phyloP scores from a whole-genome alignment of 257 asterid species.

The Knoxia roxburghii region DNA sequence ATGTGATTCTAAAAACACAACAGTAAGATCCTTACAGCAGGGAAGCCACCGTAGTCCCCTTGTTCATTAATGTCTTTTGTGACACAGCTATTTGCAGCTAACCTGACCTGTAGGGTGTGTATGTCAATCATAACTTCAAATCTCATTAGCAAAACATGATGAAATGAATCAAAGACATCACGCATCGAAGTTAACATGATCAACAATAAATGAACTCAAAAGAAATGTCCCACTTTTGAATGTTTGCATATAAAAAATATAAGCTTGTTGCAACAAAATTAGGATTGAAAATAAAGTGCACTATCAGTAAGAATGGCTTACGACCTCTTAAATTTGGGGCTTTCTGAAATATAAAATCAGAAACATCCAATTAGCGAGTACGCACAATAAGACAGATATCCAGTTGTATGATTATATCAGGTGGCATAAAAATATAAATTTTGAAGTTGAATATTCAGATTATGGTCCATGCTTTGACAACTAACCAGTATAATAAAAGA shows the following conservation, averaged over 20 bases:
- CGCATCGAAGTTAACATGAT: not conserved
- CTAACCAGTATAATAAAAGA: not conserved
- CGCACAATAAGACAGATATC: not conserved
- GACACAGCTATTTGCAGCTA: conserved; percentile 83
- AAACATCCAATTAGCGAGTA: not conserved
- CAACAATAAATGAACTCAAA: not conserved
- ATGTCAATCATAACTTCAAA: not conserved
- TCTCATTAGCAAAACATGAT: not conserved
- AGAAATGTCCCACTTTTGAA: not conserved
- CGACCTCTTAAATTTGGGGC: not conserved
- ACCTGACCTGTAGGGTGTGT: conserved; percentile 54
- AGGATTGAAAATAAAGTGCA: not conserved
- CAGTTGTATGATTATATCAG: not conserved
- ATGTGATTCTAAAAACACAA: conserved; percentile 10
- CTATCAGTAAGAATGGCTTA: not conserved
- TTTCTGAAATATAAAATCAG: not conserved
- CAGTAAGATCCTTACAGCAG: conserved; percentile 65
- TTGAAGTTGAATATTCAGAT: not conserved
- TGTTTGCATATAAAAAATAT: too few species aligned
- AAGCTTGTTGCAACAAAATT: not conserved
- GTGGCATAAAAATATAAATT: not conserved
- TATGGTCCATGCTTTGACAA: conserved; percentile 4
- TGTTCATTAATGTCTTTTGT: conserved; percentile 73
- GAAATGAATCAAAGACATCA: not conserved
- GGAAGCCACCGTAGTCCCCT: conserved; percentile 96